Percentiles rank a stretch among this genome's conserved stretches.
Conservation (phyloP, 225 moss, liverwort and hornwort species). For the Ulota crispa region DNA sequence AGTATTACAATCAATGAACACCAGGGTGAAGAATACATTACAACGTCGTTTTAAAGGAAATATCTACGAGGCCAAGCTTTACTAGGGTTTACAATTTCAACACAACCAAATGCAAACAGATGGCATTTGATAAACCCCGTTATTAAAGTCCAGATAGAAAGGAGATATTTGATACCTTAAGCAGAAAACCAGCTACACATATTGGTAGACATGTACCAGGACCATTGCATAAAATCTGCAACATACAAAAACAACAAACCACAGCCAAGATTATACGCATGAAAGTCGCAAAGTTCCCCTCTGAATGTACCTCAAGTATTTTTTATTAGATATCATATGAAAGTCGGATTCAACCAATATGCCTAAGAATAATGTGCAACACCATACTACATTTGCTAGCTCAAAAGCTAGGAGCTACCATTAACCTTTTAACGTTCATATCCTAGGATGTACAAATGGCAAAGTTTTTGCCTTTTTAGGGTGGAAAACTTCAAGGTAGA, state of each 20-base stretch:
- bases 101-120: not conserved
- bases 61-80: not conserved
- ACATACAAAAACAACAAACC: not conserved
- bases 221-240: constrained; percentile 91
- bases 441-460: too few species aligned
- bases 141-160: not conserved
- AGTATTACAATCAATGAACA: not conserved
- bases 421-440: too few species aligned
- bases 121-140: not conserved
- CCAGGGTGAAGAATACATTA: not conserved
- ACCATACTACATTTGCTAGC: not conserved
- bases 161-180: constrained; percentile 56
- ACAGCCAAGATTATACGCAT: not conserved
- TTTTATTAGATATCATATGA: not conserved
- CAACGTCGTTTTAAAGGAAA: not conserved
- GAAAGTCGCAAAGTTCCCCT: not conserved
- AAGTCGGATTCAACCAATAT: not conserved
- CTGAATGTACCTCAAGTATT: not conserved
- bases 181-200: constrained; percentile 77
- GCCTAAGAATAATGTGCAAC: not conserved
- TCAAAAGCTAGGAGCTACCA: not conserved
- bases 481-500: too few species aligned
- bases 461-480: too few species aligned
- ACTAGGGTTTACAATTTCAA: not conserved
- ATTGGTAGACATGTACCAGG: constrained; percentile 96